Evolutionary conservation across 1,284 basidiomycete genomes (phyloP), one percentile per base, ranked within the genome.

Genomic region (Ustilago cynodontis): DNA sequence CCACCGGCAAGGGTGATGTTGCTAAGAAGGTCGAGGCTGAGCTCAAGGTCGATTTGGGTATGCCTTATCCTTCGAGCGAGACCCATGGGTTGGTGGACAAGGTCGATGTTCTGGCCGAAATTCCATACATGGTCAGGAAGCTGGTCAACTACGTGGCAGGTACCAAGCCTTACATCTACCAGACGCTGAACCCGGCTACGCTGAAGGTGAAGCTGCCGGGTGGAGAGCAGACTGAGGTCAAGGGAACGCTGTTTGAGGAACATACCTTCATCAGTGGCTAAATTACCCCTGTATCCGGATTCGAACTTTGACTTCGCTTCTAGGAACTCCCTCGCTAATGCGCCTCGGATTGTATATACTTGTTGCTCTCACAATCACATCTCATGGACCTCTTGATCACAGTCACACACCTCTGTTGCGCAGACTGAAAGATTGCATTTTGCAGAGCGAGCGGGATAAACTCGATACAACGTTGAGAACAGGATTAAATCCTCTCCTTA

Each of bases 71-170:
- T 9, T 51, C 63, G 1, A 55, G 64, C 50, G 67, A 76, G 31
- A 78, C 62, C 16, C 91, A 91, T 51, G 95, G 95, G 0, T 87
- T 99, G 84, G 90, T 99, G 52, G 95, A 98, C 87, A 98, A 98
- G 88, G 94, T 99, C 18, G 95, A 99, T 82, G 92, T 99, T 1
- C 89, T 99, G 18, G 94, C 93, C 4, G 95, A 99, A 88, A 95
- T 99, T 80, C 97, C 97, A 9, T 92, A 93, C 77, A 91, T 97
- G 66, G 88, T 96, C 81, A 93, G 94, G 88, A 91, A 93, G 84
- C 90, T 94, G 77, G 92, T 96, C 73, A 94, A 92, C 86, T 95
- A 94, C 80, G 93, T 94, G 33, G 92, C 94, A 39, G 93, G 94
- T 33, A 93, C 94, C 39, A 95, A 95, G 87, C 94, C 94, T 2